Conservation (phyloP, 768 basidiomycete species). For the Baorangia bicolor region DNA sequence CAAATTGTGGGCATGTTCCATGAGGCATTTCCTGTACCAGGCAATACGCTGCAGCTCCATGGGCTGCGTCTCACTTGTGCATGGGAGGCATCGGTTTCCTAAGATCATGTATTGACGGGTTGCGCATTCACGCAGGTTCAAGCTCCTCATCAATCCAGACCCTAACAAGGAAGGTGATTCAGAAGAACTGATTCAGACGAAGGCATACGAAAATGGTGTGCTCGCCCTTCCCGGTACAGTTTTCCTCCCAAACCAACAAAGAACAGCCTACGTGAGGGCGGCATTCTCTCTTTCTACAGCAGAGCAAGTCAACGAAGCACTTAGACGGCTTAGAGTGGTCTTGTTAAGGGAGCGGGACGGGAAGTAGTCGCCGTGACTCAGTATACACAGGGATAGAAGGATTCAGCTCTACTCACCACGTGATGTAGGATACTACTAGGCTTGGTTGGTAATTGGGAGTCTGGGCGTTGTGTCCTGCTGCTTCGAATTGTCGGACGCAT, state of each 20-base stretch:
- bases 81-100: slow-evolving; percentile 1
- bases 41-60: neutral
- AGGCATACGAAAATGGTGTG: slow-evolving; percentile 78
- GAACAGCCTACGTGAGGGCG: slow-evolving; percentile 75
- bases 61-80: slow-evolving; percentile 4
- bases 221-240: slow-evolving; percentile 87
- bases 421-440: slow-evolving; percentile 6
- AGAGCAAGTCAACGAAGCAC: slow-evolving; percentile 71
- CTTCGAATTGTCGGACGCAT: neutral
- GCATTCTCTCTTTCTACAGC: slow-evolving; percentile 71
- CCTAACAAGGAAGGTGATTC: slow-evolving; percentile 58
- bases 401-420: neutral
- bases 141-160: slow-evolving; percentile 47
- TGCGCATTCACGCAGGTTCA: slow-evolving; percentile 53
- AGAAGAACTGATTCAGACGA: slow-evolving; percentile 64
- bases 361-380: slow-evolving; percentile 1
- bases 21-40: slow-evolving; percentile 1
- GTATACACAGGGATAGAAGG: neutral
- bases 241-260: slow-evolving; percentile 71
- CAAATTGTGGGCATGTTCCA: slow-evolving; percentile 3
- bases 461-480: neutral
- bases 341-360: slow-evolving; percentile 26
- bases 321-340: slow-evolving; percentile 56
- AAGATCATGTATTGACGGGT: slow-evolving; percentile 19
- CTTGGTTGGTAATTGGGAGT: neutral